Base-by-base conservation (phyloP, 2,329 filamentous ascomycete genomes). In the Paraphoma sp. region DNA sequence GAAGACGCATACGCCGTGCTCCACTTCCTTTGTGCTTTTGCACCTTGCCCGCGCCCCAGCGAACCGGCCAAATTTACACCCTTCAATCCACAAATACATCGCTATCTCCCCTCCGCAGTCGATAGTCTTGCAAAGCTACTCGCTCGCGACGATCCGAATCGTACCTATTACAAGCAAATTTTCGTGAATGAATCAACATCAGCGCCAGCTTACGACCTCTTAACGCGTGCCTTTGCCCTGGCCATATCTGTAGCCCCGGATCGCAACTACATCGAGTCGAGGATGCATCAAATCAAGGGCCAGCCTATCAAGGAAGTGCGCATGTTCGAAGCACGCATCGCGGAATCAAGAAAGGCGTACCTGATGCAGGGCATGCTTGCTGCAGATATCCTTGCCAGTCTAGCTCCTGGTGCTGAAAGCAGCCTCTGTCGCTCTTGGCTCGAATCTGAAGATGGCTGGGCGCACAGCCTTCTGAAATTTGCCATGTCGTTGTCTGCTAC, bases 311-410 rank as follows among this genome's bases (percentile, higher is more conserved):
- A 68, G 45, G 67, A 73, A 47, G 68, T 76, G 18, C 75, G 74
- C 18, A 63, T 67, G 48, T 72, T 69, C 16, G 80, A 82, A 62
- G 71, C 90, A 0, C 85, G 87, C 0, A 83, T 93, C 5, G 86
- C 95, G 5, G 93, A 97, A 73, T 87, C 86, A 4, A 88, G 95
- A 54, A 97, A 96, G 76, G 90, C 95, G 0, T 89, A 92, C 68
- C 80, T 99, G 10, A 95, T 96, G 84, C 95, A 99, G 78, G 93
- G 93, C 1, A 86, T 98, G 67, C 83, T 98, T 6, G 91, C 93
- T 1, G 93, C 92, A 0, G 93, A 98, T 65, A 96, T 98, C 49
- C 80, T 98, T 3, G 87, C 92, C 0, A 88, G 88, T 9, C 82
- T 97, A 29, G 86, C 87, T 3, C 89, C 89, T 2, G 84, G 85